These are phyloP conservation scores for Schizopora paradoxa DNA, from an alignment of 1,284 basidiomycete genomes.

Conservation along the genomic window DNA sequence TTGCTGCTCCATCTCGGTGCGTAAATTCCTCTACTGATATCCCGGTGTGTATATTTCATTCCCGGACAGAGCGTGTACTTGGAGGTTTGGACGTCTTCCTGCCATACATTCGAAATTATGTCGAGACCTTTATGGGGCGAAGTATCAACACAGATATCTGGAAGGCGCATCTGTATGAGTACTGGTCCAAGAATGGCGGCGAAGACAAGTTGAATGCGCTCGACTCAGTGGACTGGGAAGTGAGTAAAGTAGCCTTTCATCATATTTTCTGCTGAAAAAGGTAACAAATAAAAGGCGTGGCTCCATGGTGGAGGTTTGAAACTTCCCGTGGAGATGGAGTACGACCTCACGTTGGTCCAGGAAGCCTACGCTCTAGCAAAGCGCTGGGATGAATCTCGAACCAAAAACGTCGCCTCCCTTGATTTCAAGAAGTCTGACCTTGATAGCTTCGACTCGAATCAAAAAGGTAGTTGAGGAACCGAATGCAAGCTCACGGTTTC, in stretches of 20 bases:
- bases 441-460: conserved; percentile 58
- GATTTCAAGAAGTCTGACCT: conserved; percentile 52
- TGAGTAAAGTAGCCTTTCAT: conserved; percentile 28
- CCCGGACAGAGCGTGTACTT: conserved; percentile 59
- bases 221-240: conserved; percentile 76
- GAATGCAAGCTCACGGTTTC: background rate
- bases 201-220: conserved; percentile 65
- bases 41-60: background rate
- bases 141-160: conserved; percentile 88
- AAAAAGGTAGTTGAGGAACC: conserved; percentile 45
- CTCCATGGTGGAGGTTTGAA: conserved; percentile 77
- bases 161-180: conserved; percentile 81
- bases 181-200: conserved; percentile 60
- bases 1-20: conserved; percentile 52
- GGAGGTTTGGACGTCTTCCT: conserved; percentile 86
- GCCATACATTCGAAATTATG: conserved; percentile 79
- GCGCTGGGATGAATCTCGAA: conserved; percentile 72
- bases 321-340: conserved; percentile 78
- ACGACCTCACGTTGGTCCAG: conserved; percentile 77
- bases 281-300: conserved; percentile 59
- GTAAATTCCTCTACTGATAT: background rate
- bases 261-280: conserved; percentile 2
- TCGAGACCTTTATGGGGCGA: conserved; percentile 72
- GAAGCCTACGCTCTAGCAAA: conserved; percentile 68
- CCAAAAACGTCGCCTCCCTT: conserved; percentile 39